A percentile compares a stretch with the other conserved stretches of the same genome.
phyloP scores from a whole-genome alignment of 2,329 filamentous ascomycete species.

The Penicillium sp. region DNA sequence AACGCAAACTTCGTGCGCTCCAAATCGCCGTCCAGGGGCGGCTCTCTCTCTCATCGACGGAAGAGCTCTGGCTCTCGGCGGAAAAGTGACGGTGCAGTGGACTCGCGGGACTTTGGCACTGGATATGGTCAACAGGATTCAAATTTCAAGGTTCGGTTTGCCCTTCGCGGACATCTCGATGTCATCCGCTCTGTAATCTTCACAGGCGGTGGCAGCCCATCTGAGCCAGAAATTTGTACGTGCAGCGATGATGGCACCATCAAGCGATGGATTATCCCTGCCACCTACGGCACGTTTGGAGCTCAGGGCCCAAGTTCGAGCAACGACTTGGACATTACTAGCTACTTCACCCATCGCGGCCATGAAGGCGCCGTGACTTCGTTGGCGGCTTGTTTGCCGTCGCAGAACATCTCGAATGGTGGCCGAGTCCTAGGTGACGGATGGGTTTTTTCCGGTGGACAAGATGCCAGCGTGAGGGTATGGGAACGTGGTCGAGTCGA shows the following conservation, averaged over 20 bases:
- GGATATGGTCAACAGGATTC: constrained; percentile 53
- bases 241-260: constrained; percentile 92
- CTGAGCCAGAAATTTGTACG: constrained; percentile 94
- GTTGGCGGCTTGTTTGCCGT: constrained; percentile 78
- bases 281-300: constrained; percentile 63
- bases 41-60: constrained; percentile 65
- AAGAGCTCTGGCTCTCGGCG: constrained; percentile 74
- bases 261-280: constrained; percentile 93
- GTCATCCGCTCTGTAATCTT: constrained; percentile 94
- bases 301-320: constrained; percentile 52
- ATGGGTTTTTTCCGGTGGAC: constrained; percentile 97
- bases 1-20: constrained; percentile 69
- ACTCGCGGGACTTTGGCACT: constrained; percentile 50
- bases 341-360: constrained; percentile 92
- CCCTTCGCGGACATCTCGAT: constrained; percentile 85
- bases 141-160: constrained; percentile 89
- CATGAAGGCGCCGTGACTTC: constrained; percentile 87
- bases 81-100: constrained; percentile 59
- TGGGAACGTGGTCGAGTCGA: constrained; percentile 95
- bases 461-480: constrained; percentile 86
- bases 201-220: constrained; percentile 89
- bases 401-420: constrained; percentile 82
- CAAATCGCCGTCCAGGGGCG: constrained; percentile 69
- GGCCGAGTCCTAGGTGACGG: constrained; percentile 85
- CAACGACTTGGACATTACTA: constrained; percentile 83